phyloP scores from a whole-genome alignment of 306 rosid species.

The Gillenia trifoliata region DNA sequence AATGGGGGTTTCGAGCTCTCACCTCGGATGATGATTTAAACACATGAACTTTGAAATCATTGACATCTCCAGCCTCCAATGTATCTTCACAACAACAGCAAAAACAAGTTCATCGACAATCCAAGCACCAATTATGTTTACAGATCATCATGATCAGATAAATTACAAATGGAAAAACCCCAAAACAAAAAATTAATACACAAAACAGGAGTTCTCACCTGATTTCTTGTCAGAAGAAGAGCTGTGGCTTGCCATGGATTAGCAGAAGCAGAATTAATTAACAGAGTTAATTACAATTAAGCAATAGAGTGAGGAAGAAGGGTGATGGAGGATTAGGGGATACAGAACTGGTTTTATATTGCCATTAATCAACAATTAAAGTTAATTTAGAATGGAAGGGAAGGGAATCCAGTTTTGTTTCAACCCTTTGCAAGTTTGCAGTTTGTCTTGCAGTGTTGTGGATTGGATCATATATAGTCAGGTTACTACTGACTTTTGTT shows the following conservation, averaged over 20 bases:
- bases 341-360: not conserved
- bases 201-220: not conserved
- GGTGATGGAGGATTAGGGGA: not conserved
- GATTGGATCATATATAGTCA: not conserved
- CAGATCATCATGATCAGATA: not conserved
- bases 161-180: not conserved
- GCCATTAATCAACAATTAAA: not conserved
- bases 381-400: not conserved
- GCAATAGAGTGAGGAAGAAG: not conserved
- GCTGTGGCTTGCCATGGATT: slow-evolving; percentile 8
- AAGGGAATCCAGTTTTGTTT: not conserved
- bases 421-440: not conserved
- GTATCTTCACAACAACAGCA: slow-evolving; percentile 20
- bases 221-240: slow-evolving; percentile 7
- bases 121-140: not conserved
- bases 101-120: not conserved
- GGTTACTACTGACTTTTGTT: slow-evolving; percentile 4
- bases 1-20: slow-evolving; percentile 14
- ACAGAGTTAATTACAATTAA: not conserved
- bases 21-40: slow-evolving; percentile 87
- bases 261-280: not conserved
- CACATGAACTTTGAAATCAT: slow-evolving; percentile 56
- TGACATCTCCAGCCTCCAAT: slow-evolving; percentile 43
- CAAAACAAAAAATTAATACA: not conserved
- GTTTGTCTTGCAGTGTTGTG: slow-evolving; percentile 9